A percentile compares a stretch with the other conserved stretches of the same genome.
These are phyloP conservation scores for Alternaria triticina DNA, from an alignment of 2,329 filamentous ascomycete species.

Conservation along the genomic window DNA sequence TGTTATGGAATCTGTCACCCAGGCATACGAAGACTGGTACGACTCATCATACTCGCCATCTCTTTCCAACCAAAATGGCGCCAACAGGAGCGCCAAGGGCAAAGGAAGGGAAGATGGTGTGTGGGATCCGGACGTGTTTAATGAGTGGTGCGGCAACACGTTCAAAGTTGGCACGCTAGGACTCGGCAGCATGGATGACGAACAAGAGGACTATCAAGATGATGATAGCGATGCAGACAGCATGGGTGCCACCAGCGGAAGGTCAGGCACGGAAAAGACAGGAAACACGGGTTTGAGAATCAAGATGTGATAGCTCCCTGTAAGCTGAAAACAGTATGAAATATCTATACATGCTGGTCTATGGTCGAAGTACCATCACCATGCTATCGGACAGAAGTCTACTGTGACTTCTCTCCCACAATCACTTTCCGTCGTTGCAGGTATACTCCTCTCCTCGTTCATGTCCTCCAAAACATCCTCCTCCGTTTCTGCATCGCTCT, in stretches of 20 bases:
- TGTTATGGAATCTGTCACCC: constrained; percentile 67
- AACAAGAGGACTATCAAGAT: constrained; percentile 10
- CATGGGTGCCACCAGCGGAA: constrained; percentile 29
- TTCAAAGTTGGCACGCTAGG: constrained; percentile 62
- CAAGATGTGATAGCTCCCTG: constrained; percentile 27
- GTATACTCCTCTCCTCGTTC: background rate
- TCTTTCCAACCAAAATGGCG: constrained; percentile 25
- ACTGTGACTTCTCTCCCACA: background rate
- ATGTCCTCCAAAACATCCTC: background rate
- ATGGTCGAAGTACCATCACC: background rate
- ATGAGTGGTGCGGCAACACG: constrained; percentile 65
- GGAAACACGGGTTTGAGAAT: constrained; percentile 39
- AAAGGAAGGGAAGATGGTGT: constrained; percentile 67
- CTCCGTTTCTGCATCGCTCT: background rate
- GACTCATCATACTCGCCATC: constrained; percentile 55
- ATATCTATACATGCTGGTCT: background rate
- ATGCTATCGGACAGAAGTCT: background rate
- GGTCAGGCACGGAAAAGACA: constrained; percentile 36
- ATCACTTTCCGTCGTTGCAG: background rate
- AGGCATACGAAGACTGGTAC: constrained; percentile 70
- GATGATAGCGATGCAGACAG: constrained; percentile 35
- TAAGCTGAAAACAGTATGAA: background rate
- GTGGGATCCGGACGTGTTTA: constrained; percentile 70
- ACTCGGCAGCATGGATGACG: constrained; percentile 30
- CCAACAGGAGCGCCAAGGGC: constrained; percentile 27